phyloP scores from a whole-genome alignment of 1,284 basidiomycete genomes.

The Meira nashicola region DNA sequence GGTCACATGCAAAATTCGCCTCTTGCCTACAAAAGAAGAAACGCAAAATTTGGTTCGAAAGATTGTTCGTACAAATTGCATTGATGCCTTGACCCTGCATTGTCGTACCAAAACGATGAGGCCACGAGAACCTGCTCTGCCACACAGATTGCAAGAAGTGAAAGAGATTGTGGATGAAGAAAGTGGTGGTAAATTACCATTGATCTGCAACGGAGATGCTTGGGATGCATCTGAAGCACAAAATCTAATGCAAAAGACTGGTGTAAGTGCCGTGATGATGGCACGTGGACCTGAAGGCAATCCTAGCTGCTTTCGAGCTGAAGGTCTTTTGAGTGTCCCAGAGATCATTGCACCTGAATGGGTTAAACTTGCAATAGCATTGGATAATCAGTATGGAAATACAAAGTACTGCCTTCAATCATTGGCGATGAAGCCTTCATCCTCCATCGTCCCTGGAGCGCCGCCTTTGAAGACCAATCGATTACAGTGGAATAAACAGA shows the following conservation, averaged over 20 bases:
- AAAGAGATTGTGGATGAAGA: slow-evolving; percentile 67
- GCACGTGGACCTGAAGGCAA: slow-evolving; percentile 90
- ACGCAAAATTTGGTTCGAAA: slow-evolving; percentile 80
- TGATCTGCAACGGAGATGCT: slow-evolving; percentile 93
- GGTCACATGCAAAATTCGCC: slow-evolving; percentile 69
- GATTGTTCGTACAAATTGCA: slow-evolving; percentile 74
- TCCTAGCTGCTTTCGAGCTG: slow-evolving; percentile 73
- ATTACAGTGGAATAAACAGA: slow-evolving; percentile 11
- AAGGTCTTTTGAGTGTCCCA: slow-evolving; percentile 30
- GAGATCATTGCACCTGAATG: slow-evolving; percentile 42
- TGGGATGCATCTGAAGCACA: slow-evolving; percentile 72
- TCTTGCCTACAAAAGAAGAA: slow-evolving; percentile 77
- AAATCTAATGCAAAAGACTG: slow-evolving; percentile 62
- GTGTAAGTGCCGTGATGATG: slow-evolving; percentile 90
- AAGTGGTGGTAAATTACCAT: slow-evolving; percentile 62
- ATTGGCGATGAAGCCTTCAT: slow-evolving; percentile 45
- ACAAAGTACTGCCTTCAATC: slow-evolving; percentile 81
- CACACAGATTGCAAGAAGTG: slow-evolving; percentile 74
- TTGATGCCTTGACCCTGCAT: slow-evolving; percentile 86
- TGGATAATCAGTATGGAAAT: slow-evolving; percentile 70
- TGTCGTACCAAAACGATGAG: slow-evolving; percentile 93
- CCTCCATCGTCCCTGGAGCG: slow-evolving; percentile 11
- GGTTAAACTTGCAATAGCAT: slow-evolving; percentile 32
- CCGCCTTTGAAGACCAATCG: background rate
- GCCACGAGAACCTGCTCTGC: slow-evolving; percentile 71